A percentile compares a stretch with the other conserved stretches of the same genome.
phyloP scores from a whole-genome alignment of 257 asterid species.

The Solanum virginianum region DNA sequence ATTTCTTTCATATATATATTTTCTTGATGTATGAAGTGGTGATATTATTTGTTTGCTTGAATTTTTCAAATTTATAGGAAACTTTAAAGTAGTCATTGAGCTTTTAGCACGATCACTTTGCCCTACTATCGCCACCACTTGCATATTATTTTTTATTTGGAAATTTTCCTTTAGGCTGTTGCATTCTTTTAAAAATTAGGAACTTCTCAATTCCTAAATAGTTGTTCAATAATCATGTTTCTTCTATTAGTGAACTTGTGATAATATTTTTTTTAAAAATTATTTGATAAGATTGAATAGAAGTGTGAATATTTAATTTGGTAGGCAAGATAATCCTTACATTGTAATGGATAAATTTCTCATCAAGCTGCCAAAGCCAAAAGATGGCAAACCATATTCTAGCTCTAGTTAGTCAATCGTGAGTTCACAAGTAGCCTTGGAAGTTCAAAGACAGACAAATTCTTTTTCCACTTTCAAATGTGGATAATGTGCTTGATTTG shows the following conservation, averaged over 20 bases:
- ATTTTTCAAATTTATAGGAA: too few relatives aligned
- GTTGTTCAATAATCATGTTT: not conserved
- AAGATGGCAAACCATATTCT: not conserved
- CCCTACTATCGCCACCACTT: too few relatives aligned
- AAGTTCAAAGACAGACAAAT: not conserved
- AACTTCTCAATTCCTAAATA: not conserved
- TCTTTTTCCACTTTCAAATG: not conserved
- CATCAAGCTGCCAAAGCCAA: not conserved
- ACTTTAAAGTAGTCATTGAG: too few relatives aligned
- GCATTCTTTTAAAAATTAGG: not conserved
- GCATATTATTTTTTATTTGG: too few relatives aligned
- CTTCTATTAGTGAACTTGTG: not conserved
- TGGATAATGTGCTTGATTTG: not conserved
- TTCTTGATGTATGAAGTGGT: not conserved
- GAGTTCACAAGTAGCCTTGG: not conserved
- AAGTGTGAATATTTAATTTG: not conserved
- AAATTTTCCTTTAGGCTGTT: not conserved
- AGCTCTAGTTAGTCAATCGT: not conserved
- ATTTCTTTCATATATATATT: too few relatives aligned
- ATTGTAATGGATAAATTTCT: not conserved
- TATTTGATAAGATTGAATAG: not conserved
- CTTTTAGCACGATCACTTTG: too few relatives aligned
- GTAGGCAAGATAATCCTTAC: not conserved
- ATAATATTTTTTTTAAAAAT: not conserved
- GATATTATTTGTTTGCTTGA: not conserved